These are phyloP conservation scores for Lantana camara DNA, from an alignment of 257 asterid genomes.

Conservation along the genomic window DNA sequence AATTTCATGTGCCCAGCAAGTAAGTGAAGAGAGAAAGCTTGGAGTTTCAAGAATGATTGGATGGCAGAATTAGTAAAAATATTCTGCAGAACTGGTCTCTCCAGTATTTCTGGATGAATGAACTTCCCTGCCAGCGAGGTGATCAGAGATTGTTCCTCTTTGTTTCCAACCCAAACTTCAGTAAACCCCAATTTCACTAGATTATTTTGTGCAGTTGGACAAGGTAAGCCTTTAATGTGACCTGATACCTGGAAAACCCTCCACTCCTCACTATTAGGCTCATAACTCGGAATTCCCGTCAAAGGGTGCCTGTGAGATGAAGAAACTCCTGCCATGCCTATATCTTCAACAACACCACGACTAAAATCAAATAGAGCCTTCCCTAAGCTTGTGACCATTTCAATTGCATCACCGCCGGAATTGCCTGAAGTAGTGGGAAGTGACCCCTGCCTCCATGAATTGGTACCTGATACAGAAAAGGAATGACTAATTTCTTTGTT, in stretches of 20 bases:
- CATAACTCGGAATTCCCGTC: constrained; percentile 45
- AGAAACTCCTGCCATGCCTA: constrained; percentile 75
- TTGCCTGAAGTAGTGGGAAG: constrained; percentile 48
- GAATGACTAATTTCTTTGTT: constrained; percentile 41
- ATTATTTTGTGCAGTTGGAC: constrained; percentile 78
- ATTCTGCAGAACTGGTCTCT: constrained; percentile 64
- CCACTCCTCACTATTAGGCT: constrained; percentile 51
- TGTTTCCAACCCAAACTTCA: constrained; percentile 86
- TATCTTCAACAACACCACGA: constrained; percentile 94
- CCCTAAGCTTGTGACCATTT: constrained; percentile 87
- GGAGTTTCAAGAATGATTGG: constrained; percentile 66
- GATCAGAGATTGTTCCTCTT: constrained; percentile 71
- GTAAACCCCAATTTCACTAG: constrained; percentile 61
- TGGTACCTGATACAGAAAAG: constrained; percentile 43
- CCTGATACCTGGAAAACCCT: constrained; percentile 51
- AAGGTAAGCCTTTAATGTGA: constrained; percentile 87
- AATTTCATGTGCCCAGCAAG: constrained; percentile 74
- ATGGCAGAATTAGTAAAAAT: constrained; percentile 62
- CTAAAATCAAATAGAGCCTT: constrained; percentile 92
- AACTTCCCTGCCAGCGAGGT: constrained; percentile 72
- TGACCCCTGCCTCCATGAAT: constrained; percentile 42
- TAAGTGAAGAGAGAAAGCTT: constrained; percentile 68
- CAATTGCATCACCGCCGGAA: constrained; percentile 95
- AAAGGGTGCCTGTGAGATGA: constrained; percentile 50
- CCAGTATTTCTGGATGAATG: constrained; percentile 84